Evolutionary conservation across 768 basidiomycete genomes (phyloP), one percentile per base, ranked within the genome.

Genomic region (Boletus speciosus): DNA sequence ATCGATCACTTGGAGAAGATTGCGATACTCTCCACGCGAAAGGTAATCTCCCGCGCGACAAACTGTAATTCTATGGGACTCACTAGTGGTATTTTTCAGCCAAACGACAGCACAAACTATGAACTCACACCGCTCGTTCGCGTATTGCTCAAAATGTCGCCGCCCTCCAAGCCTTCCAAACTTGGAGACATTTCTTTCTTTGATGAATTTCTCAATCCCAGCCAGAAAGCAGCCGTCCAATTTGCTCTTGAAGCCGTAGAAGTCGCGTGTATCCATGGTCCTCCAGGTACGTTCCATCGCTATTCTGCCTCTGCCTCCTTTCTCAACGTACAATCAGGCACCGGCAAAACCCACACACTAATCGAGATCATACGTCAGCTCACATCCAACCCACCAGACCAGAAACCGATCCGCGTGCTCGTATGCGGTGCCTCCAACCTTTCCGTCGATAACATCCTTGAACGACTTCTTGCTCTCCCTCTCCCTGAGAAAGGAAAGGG

Each of bases 371-470:
- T 98, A 54, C 84, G 90, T 29, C 95, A 98, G 63, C 72, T 94
- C 23, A 83, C 84, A 2, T 73, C 78, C 5, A 74, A 79, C 0
- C 58, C 77, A 2, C 58, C 68, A 14, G 49, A 51, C 27, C 76
- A 79, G 14, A 81, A 78, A 56, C 75, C 82, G 3, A 72, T 76
- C 36, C 81, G 86, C 32, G 72, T 97, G 4, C 82, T 98, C 12
- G 86, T 98, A 5, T 97, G 95, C 63, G 93, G 94, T 21, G 94
- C 93, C 8, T 93, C 90, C 4, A 97, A 99, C 62, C 76, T 99
- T 47, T 89, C 95, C 1, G 93, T 97, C 1, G 97, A 99, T 69
- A 99, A 99, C 69, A 88, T 99, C 37, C 78, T 99, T 12, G 88
- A 95, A 61, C 80, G 97, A 19, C 77, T 99, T 10, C 76, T 90